phyloP scores from a whole-genome alignment of 1,284 basidiomycete species.

The Apiotrichum mycotoxinovorans region DNA sequence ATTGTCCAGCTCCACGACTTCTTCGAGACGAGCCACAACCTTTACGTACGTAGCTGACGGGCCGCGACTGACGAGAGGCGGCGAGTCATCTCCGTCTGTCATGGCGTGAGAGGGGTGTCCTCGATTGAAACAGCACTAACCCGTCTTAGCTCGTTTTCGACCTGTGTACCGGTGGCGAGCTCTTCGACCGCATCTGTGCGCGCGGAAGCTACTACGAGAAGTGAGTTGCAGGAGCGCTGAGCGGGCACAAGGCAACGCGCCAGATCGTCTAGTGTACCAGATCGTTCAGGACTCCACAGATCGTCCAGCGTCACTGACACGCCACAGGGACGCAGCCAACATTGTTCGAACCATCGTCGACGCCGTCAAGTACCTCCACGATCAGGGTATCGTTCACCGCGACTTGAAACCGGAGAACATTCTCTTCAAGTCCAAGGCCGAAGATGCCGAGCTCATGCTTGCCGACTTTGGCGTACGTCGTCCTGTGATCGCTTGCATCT shows the following conservation, averaged over 20 bases:
- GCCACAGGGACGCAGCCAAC: conserved; percentile 76
- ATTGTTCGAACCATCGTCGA: conserved; percentile 82
- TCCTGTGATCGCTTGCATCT: background rate
- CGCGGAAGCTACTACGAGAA: conserved; percentile 95
- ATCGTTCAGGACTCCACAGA: no score
- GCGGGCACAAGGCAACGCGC: no score
- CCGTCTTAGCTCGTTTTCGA: conserved; percentile 72
- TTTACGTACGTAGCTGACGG: conserved; percentile 63
- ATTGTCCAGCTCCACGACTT: conserved; percentile 93
- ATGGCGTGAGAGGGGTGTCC: no score
- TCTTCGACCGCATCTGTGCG: conserved; percentile 97
- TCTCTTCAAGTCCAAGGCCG: conserved; percentile 82
- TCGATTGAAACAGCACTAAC: background rate
- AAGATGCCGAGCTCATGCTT: conserved; percentile 92
- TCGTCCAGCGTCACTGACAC: no score
- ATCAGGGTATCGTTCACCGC: conserved; percentile 91
- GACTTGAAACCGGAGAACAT: conserved; percentile 98
- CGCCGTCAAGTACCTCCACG: conserved; percentile 89
- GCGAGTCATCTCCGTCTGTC: background rate
- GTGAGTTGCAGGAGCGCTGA: conserved; percentile 54
- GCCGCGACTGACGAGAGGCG: no score
- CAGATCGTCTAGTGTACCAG: no score
- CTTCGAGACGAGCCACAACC: conserved; percentile 95
- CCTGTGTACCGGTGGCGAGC: conserved; percentile 94
- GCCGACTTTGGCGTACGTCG: conserved; percentile 90